Evolutionary conservation across 2,329 filamentous ascomycete genomes (phyloP).

Genomic region (Penicillium sp.): DNA sequence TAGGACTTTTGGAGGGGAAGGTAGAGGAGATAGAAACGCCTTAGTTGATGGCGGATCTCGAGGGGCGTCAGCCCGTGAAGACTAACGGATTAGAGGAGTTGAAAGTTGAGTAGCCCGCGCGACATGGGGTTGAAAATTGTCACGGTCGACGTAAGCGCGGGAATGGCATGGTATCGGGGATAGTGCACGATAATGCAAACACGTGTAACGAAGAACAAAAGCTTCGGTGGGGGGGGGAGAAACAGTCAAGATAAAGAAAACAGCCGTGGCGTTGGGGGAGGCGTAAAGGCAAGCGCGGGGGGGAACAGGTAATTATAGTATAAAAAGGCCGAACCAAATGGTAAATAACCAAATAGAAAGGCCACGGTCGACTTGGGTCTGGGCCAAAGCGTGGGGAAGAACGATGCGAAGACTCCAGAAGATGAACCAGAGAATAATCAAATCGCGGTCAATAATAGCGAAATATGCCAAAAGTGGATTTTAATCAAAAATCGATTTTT

Average conservation of each 20-base stretch:
- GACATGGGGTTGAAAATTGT: neutral
- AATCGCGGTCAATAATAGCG: neutral
- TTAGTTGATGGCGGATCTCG: neutral
- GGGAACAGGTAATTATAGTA: slow-evolving; percentile 6
- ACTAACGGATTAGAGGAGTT: neutral
- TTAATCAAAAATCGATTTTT: neutral
- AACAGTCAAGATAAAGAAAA: slow-evolving; percentile 1
- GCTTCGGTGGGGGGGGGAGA: slow-evolving; percentile 7
- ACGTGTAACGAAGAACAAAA: slow-evolving; percentile 8
- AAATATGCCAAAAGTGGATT: neutral
- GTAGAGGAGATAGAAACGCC: neutral
- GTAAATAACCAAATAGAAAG: slow-evolving; percentile 4
- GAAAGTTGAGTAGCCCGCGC: neutral
- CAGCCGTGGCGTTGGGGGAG: slow-evolving; percentile 8
- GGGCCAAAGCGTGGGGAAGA: slow-evolving; percentile 2
- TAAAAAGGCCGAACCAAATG: slow-evolving; percentile 2
- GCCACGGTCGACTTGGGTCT: slow-evolving; percentile 1
- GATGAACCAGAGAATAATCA: neutral
- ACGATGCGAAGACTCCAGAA: neutral
- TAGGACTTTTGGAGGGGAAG: neutral
- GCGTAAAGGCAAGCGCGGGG: slow-evolving; percentile 13
- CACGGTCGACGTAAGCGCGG: slow-evolving; percentile 21
- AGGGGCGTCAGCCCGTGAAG: neutral
- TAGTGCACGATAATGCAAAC: neutral
- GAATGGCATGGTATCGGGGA: slow-evolving; percentile 19